Percentiles rank a stretch among this genome's conserved stretches.
Conservation (phyloP, 208 protist species). For the Jaenimonas drosophilae region DNA sequence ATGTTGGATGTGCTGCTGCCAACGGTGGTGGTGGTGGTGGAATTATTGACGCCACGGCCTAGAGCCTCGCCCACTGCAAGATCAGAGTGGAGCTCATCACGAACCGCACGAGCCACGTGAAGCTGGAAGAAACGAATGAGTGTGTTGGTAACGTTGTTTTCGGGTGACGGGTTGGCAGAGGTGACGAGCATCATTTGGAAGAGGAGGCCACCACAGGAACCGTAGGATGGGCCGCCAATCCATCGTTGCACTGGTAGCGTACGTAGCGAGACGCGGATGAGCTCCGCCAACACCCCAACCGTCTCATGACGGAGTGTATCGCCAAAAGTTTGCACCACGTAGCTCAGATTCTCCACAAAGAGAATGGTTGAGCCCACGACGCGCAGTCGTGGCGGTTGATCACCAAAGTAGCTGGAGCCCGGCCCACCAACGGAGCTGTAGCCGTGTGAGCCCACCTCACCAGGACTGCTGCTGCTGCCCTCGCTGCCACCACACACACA, state of each 20-base stretch:
- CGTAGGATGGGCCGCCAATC: conserved; percentile 51
- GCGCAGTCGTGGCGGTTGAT: too few species aligned
- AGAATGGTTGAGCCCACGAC: too few species aligned
- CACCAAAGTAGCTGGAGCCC: too few species aligned
- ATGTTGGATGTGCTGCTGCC: background rate
- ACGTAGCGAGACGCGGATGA: conserved; percentile 51
- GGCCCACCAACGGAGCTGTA: too few species aligned
- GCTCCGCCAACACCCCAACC: conserved; percentile 29
- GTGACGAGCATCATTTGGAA: conserved; percentile 71
- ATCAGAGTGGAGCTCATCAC: conserved; percentile 19
- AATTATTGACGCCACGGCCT: background rate
- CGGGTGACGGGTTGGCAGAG: conserved; percentile 24
- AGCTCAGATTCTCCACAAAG: background rate
- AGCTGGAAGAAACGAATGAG: conserved; percentile 60
- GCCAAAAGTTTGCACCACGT: background rate
- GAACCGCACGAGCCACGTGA: conserved; percentile 35
- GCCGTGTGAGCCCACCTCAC: too few species aligned
- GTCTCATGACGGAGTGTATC: conserved; percentile 31
- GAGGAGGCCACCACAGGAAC: conserved; percentile 64
- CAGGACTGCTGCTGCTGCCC: too few species aligned
- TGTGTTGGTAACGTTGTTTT: conserved; percentile 33
- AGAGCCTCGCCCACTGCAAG: background rate
- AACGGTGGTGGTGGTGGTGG: background rate
- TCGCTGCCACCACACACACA: too few species aligned
- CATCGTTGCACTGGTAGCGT: conserved; percentile 28